Evolutionary conservation across 192 early-diverging fungal genomes (phyloP).

Genomic region (Powellomyces hirtus): DNA sequence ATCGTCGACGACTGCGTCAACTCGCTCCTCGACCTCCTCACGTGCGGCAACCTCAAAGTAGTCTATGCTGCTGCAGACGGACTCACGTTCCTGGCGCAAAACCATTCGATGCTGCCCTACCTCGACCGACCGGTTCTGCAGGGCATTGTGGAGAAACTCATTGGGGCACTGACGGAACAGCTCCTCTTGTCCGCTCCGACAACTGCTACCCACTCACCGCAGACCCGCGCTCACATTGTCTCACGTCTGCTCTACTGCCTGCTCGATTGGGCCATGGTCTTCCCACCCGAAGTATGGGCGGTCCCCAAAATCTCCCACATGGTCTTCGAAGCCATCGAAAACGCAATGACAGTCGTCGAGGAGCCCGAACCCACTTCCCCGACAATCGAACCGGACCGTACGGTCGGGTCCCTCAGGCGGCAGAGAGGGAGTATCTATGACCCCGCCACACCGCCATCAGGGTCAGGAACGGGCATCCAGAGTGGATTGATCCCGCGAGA

Average conservation of each 20-base stretch:
- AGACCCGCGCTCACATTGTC: constrained; percentile 25
- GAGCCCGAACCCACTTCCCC: not conserved
- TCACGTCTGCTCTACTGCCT: constrained; percentile 67
- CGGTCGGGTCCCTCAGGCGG: not conserved
- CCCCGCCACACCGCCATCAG: too few relatives aligned
- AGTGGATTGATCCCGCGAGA: too few relatives aligned
- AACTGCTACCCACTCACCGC: not conserved
- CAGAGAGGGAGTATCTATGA: constrained; percentile 25
- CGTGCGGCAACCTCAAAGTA: constrained; percentile 54
- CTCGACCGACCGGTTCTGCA: constrained; percentile 47
- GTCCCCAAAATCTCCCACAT: constrained; percentile 61
- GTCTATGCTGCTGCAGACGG: constrained; percentile 67
- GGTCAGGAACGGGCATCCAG: too few relatives aligned
- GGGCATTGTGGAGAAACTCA: constrained; percentile 62
- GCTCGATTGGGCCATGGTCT: constrained; percentile 73
- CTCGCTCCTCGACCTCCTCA: constrained; percentile 65
- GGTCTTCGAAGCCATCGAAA: constrained; percentile 72
- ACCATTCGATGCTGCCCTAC: constrained; percentile 51
- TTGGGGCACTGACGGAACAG: constrained; percentile 69
- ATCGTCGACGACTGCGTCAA: constrained; percentile 61
- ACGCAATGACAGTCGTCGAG: constrained; percentile 39
- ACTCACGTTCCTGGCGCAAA: constrained; percentile 59
- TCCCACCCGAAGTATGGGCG: constrained; percentile 57
- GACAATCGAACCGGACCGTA: not conserved
- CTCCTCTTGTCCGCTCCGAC: constrained; percentile 35